Evolutionary conservation across 192 early-diverging fungal genomes (phyloP), one percentile per base, ranked within the genome.

Genomic region (Hyaloraphidium curvatum): DNA sequence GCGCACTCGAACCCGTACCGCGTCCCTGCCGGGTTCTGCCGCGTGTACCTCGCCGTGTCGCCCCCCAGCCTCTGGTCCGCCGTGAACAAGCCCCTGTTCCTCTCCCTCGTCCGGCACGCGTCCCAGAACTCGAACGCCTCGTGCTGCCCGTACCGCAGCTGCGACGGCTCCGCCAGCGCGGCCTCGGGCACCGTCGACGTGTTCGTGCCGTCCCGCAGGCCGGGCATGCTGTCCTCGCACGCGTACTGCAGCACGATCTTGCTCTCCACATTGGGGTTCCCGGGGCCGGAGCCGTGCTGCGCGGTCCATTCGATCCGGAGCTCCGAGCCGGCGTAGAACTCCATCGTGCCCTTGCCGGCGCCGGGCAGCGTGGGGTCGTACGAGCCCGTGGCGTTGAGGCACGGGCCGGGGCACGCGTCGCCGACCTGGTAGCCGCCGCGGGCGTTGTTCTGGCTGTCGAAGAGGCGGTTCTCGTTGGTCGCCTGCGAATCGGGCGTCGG

Each of bases 401-500:
- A 67, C 27, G 52, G 40, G 4, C 30, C 39, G 39, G 37, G 16
- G 25, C 61, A 63, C 13, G 25, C 39, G 30, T 67, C 60, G 3
- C 61, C 60, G 19, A 54, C 58, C 33, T 67, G 61, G 54, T 67
- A 67, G 9, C 66, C 66, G 13, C 61, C 62, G 50, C 39, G 23
- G 11, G 35, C 55, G 55, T 67, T 67, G 43, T 67, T 67, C 53
- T 67, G 66, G 28, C 50, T 54, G 43, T 67, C 59, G 52, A 67
- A 67, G 1, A 67, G 55, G 30, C 65, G 4, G 21, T 67, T 59
- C 17, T 52, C 58, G 25, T 62, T 67, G 17, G 35, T 39, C 11
- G n/a, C n/a, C n/a, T n/a, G n/a, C n/a, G n/a, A n/a, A n/a, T n/a
- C n/a, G n/a, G n/a, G n/a, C n/a, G n/a, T n/a, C n/a, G n/a, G n/a